Conservation (phyloP, 345 rosid genomes). For the Heritiera fomes region DNA sequence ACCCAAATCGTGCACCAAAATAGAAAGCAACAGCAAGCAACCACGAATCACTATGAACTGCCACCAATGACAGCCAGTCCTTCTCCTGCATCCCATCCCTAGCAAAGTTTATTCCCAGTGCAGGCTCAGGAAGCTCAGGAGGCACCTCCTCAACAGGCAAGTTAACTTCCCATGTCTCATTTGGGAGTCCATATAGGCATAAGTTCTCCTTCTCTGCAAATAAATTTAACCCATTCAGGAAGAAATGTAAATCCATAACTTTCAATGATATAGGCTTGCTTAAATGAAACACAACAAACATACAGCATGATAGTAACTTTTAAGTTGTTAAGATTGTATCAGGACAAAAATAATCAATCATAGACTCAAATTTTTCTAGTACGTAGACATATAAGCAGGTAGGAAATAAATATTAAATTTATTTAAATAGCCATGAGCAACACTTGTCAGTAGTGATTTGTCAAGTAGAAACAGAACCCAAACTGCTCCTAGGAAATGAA, state of each 20-base stretch:
- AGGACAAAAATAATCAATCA: not conserved
- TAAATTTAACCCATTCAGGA: not conserved
- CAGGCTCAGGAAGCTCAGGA: conserved; percentile 99
- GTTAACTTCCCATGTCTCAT: conserved; percentile 94
- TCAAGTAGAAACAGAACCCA: not conserved
- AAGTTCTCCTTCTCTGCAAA: conserved; percentile 86
- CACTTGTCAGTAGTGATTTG: not conserved
- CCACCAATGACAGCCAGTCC: conserved; percentile 94
- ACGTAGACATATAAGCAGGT: not conserved
- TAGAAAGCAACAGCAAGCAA: conserved; percentile 93
- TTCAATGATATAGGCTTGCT: not conserved
- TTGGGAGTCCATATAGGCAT: conserved; percentile 91
- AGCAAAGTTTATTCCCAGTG: conserved; percentile 90
- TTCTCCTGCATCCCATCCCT: conserved; percentile 98
- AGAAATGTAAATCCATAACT: not conserved
- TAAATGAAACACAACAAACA: not conserved
- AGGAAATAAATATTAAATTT: not conserved
- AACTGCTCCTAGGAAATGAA: not conserved
- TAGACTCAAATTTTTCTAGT: not conserved
- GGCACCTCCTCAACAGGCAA: conserved; percentile 99
- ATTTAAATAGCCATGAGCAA: not conserved
- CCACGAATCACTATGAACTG: conserved; percentile 99
- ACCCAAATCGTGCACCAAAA: conserved; percentile 98
- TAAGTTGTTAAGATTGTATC: not conserved
- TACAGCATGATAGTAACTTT: not conserved